A percentile compares a stretch with the other conserved stretches of the same genome.
These are phyloP conservation scores for Annulohypoxylon bovei DNA, from an alignment of 495 filamentous ascomycete genomes.

Conservation along the genomic window DNA sequence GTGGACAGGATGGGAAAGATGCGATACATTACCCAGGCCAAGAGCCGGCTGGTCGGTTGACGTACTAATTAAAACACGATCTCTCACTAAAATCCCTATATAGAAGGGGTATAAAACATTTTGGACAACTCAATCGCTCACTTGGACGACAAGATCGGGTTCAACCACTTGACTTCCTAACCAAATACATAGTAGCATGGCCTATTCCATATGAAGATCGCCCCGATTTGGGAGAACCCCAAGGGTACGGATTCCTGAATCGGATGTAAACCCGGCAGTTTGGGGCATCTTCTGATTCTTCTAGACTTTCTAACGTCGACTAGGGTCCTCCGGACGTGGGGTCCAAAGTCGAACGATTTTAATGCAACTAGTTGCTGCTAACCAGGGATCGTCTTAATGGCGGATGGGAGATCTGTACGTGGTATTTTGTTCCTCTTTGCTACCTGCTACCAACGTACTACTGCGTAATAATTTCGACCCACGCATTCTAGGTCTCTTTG, in stretches of 20 bases:
- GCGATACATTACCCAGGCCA: not conserved
- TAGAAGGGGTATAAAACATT: conserved; percentile 18
- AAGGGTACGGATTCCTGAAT: conserved; percentile 47
- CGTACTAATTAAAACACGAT: not conserved
- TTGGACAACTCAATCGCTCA: conserved; percentile 2
- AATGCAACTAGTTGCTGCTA: conserved; percentile 20
- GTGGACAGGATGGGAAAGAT: not conserved
- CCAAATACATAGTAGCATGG: conserved; percentile 28
- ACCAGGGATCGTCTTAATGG: conserved; percentile 25
- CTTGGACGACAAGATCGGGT: conserved; percentile 37
- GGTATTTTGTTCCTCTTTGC: conserved; percentile 20
- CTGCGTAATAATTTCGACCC: conserved; percentile 5
- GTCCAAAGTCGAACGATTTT: conserved; percentile 37
- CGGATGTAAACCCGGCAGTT: conserved; percentile 48
- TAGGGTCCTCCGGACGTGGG: conserved; percentile 33
- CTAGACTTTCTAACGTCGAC: conserved; percentile 36
- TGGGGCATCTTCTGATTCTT: conserved; percentile 43
- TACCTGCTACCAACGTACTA: not conserved
- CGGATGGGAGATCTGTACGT: conserved; percentile 29
- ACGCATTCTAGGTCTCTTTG: not conserved
- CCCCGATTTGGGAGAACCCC: conserved; percentile 38
- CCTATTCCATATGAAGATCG: conserved; percentile 41
- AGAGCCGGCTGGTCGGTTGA: not conserved
- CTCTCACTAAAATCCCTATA: not conserved
- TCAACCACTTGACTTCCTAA: conserved; percentile 37